A percentile compares a stretch with the other conserved stretches of the same genome.
These are phyloP conservation scores for Paramecium biaurelia DNA, from an alignment of 73 alveolate species.

Conservation along the genomic window DNA sequence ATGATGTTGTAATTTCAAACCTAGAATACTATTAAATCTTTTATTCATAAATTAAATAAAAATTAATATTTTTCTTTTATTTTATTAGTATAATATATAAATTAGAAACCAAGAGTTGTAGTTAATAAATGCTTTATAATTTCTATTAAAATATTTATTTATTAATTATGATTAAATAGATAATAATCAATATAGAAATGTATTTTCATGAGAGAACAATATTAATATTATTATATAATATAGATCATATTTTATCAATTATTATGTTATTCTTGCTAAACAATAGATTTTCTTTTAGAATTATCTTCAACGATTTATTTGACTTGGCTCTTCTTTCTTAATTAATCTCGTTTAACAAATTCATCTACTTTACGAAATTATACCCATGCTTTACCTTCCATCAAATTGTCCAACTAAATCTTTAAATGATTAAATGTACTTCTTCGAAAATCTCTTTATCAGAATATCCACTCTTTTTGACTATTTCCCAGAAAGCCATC, in stretches of 20 bases:
- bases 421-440: neutral
- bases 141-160: no score
- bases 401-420: constrained; percentile 40
- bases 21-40: neutral
- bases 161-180: no score
- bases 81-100: no score
- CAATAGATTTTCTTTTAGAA: constrained; percentile 29
- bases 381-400: constrained; percentile 63
- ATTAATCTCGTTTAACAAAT: constrained; percentile 52
- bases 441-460: constrained; percentile 53
- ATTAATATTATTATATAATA: neutral
- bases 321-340: constrained; percentile 50
- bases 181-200: no score
- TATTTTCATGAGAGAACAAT: neutral
- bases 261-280: neutral
- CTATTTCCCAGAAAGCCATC: constrained; percentile 61
- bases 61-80: no score
- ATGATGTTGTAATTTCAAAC: neutral
- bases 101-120: neutral
- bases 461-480: constrained; percentile 53
- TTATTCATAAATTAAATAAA: neutral
- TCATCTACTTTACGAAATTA: constrained; percentile 60
- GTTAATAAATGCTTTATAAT: neutral
- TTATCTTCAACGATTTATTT: constrained; percentile 46
- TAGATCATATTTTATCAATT: neutral